These are phyloP conservation scores for Coemansia sp. DNA, from an alignment of 192 early-diverging fungal species.

Conservation along the genomic window DNA sequence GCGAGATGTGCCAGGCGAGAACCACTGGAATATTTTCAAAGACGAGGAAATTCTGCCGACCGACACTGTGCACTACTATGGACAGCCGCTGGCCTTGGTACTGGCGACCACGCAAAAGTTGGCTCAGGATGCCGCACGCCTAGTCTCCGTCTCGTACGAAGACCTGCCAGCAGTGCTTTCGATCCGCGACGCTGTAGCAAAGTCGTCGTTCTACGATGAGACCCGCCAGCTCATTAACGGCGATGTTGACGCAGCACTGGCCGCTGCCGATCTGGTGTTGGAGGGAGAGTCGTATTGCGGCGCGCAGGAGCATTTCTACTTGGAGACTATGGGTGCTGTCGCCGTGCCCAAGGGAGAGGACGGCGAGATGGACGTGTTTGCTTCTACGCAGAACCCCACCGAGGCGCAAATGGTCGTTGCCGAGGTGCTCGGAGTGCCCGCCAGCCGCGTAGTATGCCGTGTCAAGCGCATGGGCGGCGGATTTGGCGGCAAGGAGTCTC, in stretches of 20 bases:
- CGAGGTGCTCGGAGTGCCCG: conserved; percentile 69
- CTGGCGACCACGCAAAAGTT: conserved; percentile 68
- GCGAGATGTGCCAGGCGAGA: too few relatives aligned
- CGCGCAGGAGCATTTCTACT: conserved; percentile 87
- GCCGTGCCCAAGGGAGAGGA: too few relatives aligned
- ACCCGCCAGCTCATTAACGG: conserved; percentile 64
- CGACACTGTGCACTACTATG: conserved; percentile 67
- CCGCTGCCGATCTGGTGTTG: conserved; percentile 58
- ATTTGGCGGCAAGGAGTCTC: conserved; percentile 81
- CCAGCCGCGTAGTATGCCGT: conserved; percentile 71
- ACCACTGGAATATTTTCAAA: conserved; percentile 61
- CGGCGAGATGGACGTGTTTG: conserved; percentile 79
- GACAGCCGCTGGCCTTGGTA: conserved; percentile 82
- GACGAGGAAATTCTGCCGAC: conserved; percentile 85
- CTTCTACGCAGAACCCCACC: conserved; percentile 80
- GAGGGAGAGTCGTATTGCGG: conserved; percentile 63
- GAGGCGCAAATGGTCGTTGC: conserved; percentile 75
- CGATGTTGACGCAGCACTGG: conserved; percentile 64
- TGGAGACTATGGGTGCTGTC: conserved; percentile 76
- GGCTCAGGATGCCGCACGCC: conserved; percentile 71
- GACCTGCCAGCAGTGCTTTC: conserved; percentile 72
- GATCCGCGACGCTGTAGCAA: conserved; percentile 80
- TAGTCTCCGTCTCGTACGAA: conserved; percentile 76
- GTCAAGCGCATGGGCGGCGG: conserved; percentile 90
- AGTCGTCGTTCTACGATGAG: conserved; percentile 65